A percentile compares a stretch with the other conserved stretches of the same genome.
These are phyloP conservation scores for Leccinum longicurvipes DNA, from an alignment of 768 basidiomycete species.

Conservation along the genomic window DNA sequence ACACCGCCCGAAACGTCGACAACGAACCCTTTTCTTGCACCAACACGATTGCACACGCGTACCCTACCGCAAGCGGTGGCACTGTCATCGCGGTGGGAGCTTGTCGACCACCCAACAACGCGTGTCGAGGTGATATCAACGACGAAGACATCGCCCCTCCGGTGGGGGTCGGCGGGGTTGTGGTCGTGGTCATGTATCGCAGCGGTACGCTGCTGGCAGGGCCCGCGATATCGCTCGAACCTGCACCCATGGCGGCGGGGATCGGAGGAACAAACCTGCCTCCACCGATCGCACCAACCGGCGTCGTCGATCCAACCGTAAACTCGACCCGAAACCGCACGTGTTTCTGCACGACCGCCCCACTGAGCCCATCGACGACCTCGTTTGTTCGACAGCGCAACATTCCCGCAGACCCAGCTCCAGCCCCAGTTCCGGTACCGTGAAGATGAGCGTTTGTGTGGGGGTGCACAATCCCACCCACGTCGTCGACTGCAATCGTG, in stretches of 20 bases:
- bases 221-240: background rate
- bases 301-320: slow-evolving; percentile 26
- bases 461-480: slow-evolving; percentile 26
- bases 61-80: slow-evolving; percentile 25
- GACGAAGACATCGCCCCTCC: slow-evolving; percentile 14
- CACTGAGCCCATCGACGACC: slow-evolving; percentile 36
- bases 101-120: slow-evolving; percentile 18
- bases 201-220: background rate
- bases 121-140: slow-evolving; percentile 27
- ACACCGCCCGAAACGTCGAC: slow-evolving; percentile 78
- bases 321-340: slow-evolving; percentile 87
- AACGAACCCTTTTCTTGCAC: slow-evolving; percentile 90
- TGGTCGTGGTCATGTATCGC: slow-evolving; percentile 1
- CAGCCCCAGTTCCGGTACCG: background rate
- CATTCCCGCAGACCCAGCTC: slow-evolving; percentile 32
- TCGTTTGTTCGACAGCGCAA: slow-evolving; percentile 56
- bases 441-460: background rate
- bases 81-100: background rate
- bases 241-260: slow-evolving; percentile 21
- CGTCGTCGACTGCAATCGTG: slow-evolving; percentile 55
- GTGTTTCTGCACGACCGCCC: slow-evolving; percentile 58
- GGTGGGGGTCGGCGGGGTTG: slow-evolving; percentile 20
- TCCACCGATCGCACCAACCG: background rate
- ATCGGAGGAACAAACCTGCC: slow-evolving; percentile 21
- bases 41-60: slow-evolving; percentile 66